Evolutionary conservation across 371 early-diverging fungal genomes (phyloP).

Genomic region (Mucor plumbeus): DNA sequence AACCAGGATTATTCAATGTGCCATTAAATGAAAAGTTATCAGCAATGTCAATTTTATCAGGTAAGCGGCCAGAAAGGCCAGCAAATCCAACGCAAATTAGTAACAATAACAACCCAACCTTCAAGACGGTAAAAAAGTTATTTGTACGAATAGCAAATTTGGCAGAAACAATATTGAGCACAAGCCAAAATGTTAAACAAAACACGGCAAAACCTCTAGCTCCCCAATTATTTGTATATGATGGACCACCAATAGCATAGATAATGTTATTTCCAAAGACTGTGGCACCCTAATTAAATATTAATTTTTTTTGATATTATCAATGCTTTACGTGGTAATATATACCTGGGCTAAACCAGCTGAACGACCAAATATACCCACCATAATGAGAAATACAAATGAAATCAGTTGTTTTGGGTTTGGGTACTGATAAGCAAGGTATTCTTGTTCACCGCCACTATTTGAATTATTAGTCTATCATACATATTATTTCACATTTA

Average conservation of each 20-base stretch:
- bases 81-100: slow-evolving; percentile 36
- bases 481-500: neutral
- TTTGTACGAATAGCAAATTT: slow-evolving; percentile 29
- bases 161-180: slow-evolving; percentile 29
- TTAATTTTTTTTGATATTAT: neutral
- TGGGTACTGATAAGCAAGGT: slow-evolving; percentile 31
- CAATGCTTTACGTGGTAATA: too few species aligned
- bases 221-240: slow-evolving; percentile 30
- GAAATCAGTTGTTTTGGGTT: slow-evolving; percentile 29
- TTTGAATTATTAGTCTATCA: neutral
- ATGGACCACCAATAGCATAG: slow-evolving; percentile 32
- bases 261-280: slow-evolving; percentile 37
- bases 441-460: slow-evolving; percentile 39
- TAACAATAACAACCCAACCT: slow-evolving; percentile 23
- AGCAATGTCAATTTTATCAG: slow-evolving; percentile 21
- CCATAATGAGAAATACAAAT: slow-evolving; percentile 32
- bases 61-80: slow-evolving; percentile 31
- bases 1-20: slow-evolving; percentile 27
- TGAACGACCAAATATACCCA: slow-evolving; percentile 25
- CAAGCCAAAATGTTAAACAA: slow-evolving; percentile 37
- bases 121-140: slow-evolving; percentile 35
- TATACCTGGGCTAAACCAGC: slow-evolving; percentile 34
- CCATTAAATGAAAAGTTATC: slow-evolving; percentile 32
- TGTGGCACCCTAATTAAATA: slow-evolving; percentile 22
- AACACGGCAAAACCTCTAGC: slow-evolving; percentile 34